These are phyloP conservation scores for Serendipita sp. DNA, from an alignment of 768 basidiomycete genomes.

Conservation along the genomic window DNA sequence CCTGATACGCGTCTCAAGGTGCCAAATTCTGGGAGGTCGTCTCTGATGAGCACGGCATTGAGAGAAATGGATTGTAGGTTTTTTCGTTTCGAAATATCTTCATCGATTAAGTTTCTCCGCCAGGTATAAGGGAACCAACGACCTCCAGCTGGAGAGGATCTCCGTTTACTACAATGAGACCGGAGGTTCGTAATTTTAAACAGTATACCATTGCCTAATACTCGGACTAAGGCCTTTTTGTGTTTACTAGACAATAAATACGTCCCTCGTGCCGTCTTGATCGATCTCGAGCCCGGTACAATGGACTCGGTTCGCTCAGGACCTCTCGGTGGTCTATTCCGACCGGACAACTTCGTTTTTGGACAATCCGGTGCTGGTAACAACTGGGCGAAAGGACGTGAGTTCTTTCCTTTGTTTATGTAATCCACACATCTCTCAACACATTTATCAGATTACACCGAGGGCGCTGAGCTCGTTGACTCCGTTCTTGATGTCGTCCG, in stretches of 20 bases:
- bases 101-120: not conserved
- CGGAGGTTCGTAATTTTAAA: slow-evolving; percentile 26
- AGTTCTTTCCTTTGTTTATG: slow-evolving; percentile 25
- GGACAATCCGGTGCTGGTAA: slow-evolving; percentile 97
- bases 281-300: slow-evolving; percentile 95
- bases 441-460: slow-evolving; percentile 54
- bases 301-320: slow-evolving; percentile 88
- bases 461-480: slow-evolving; percentile 98
- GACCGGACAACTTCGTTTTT: slow-evolving; percentile 96
- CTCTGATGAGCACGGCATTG: slow-evolving; percentile 96
- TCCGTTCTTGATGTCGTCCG: slow-evolving; percentile 95
- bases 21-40: slow-evolving; percentile 97
- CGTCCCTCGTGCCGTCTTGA: slow-evolving; percentile 92
- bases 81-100: not conserved
- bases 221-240: not conserved
- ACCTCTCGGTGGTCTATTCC: slow-evolving; percentile 82
- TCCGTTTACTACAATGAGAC: slow-evolving; percentile 98
- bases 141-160: slow-evolving; percentile 93
- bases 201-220: not conserved
- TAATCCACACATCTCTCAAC: slow-evolving; percentile 9
- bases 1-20: slow-evolving; percentile 30
- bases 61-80: slow-evolving; percentile 54
- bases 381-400: slow-evolving; percentile 99
- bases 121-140: slow-evolving; percentile 76
- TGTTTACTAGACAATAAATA: slow-evolving; percentile 56